Base-by-base conservation (phyloP, 1,139 yeast species). In the Nakaseomyces sp. region DNA sequence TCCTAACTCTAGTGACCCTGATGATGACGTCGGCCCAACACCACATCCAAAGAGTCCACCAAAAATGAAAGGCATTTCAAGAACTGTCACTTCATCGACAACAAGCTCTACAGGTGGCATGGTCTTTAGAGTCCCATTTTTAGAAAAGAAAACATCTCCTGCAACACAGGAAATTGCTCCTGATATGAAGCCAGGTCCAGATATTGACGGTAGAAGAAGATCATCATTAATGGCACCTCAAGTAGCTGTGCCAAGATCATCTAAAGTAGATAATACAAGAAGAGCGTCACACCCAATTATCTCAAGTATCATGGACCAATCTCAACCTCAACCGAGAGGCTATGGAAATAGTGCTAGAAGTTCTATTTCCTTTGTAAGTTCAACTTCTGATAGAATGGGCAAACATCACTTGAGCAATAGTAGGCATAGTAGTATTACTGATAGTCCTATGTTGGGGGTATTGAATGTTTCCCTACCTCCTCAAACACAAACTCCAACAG, bases 91-190 rank as follows among this genome's bases (percentile, higher is more conserved):
- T n/a, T 32, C 42, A 5, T 45, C 55, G 3, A 50, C 55, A 5
- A 56, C 63, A 1, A 58, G 62, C 32, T 59, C 64, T 1, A 48
- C 56, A 6, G 53, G 54, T 25, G 64, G 65, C n/a, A 60, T 61
- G 63, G 55, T 63, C 4, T 80, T 80, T 56, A 68, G 87, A 55
- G 67, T 77, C n/a, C 87, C 87, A 0, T 80, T 79, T 53, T 82
- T 77, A 52, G 80, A 77, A 20, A 60, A 37, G 13, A 32, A 40
- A 10, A 42, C 45, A 5, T 42, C 41, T 7, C 45, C 42, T 9
- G 24, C 37, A 22, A 37, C 39, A 30, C 43, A 43, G 37, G 45
- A 47, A 28, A 43, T 37, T 13, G 22, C 40, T 2, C 29, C 37
- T 22, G 45, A 40, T 24, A 10, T 41, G 5, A 46, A 43, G 22